Percentiles rank a stretch among this genome's conserved stretches.
These are phyloP conservation scores for Populus deltoides DNA, from an alignment of 345 rosid genomes.

Conservation along the genomic window DNA sequence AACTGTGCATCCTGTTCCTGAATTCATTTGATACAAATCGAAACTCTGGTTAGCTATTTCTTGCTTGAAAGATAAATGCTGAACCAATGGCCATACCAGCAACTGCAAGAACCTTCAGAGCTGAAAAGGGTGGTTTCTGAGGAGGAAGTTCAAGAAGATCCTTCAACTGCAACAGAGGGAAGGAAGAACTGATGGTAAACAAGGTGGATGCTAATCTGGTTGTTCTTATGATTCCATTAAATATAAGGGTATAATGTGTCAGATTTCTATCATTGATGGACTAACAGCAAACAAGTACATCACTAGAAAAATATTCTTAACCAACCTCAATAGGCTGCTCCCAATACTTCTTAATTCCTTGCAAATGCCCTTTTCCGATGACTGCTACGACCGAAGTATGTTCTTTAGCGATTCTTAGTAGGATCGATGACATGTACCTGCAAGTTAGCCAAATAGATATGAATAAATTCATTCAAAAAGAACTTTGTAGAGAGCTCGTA, in stretches of 20 bases:
- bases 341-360: slow-evolving; percentile 86
- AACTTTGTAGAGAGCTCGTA: background rate
- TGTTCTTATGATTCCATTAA: background rate
- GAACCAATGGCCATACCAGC: slow-evolving; percentile 71
- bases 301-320: slow-evolving; percentile 4
- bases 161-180: slow-evolving; percentile 37
- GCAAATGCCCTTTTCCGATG: slow-evolving; percentile 90
- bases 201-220: background rate
- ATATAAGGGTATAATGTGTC: background rate
- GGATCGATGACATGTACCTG: slow-evolving; percentile 86
- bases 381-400: slow-evolving; percentile 85
- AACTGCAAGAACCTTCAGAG: slow-evolving; percentile 49
- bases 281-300: background rate
- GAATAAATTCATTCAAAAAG: background rate
- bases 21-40: background rate
- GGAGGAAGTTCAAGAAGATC: slow-evolving; percentile 70
- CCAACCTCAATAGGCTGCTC: slow-evolving; percentile 69
- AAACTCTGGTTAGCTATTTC: slow-evolving; percentile 29
- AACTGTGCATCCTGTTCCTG: background rate
- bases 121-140: slow-evolving; percentile 37
- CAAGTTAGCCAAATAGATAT: slow-evolving; percentile 8
- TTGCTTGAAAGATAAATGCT: slow-evolving; percentile 52
- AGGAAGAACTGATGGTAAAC: background rate
- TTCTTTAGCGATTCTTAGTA: slow-evolving; percentile 65
- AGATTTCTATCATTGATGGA: background rate